Conservation (phyloP, 106 monocot genomes). For the Dendrobium officinale region DNA sequence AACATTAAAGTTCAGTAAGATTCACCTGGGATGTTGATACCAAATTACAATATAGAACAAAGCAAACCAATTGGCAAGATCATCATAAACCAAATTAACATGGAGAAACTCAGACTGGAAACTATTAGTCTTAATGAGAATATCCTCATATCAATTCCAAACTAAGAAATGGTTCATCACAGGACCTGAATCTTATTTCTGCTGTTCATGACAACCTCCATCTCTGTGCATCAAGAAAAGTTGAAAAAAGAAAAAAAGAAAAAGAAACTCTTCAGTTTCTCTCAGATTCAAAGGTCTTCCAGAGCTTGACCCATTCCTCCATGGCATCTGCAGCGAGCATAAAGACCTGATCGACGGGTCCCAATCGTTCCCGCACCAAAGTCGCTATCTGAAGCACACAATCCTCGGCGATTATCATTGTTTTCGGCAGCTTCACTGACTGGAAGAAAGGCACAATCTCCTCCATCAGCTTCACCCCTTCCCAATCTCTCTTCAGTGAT, state of each 20-base stretch:
- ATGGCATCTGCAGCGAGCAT: conserved; percentile 56
- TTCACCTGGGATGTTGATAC: too few relatives aligned
- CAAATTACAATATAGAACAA: too few relatives aligned
- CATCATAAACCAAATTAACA: too few relatives aligned
- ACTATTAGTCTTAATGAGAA: not conserved
- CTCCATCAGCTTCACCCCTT: conserved; percentile 63
- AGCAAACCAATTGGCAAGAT: too few relatives aligned
- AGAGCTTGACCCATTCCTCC: conserved; percentile 74
- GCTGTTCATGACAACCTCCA: not conserved
- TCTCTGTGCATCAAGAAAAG: too few relatives aligned
- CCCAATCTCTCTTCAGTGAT: conserved; percentile 49
- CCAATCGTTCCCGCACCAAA: conserved; percentile 48
- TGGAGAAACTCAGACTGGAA: too few relatives aligned
- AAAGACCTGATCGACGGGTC: conserved; percentile 35
- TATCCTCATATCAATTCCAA: not conserved
- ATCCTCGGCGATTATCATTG: conserved; percentile 35
- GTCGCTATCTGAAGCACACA: conserved; percentile 48
- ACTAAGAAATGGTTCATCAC: not conserved
- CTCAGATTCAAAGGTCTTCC: conserved; percentile 41
- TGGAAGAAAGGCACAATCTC: conserved; percentile 64
- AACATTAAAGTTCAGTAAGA: too few relatives aligned
- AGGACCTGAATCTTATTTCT: not conserved
- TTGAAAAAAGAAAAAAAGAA: too few relatives aligned
- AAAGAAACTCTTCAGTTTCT: not conserved
- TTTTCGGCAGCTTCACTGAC: conserved; percentile 39